phyloP scores from a whole-genome alignment of 2,329 filamentous ascomycete genomes.

The Huntiella omanensis region DNA sequence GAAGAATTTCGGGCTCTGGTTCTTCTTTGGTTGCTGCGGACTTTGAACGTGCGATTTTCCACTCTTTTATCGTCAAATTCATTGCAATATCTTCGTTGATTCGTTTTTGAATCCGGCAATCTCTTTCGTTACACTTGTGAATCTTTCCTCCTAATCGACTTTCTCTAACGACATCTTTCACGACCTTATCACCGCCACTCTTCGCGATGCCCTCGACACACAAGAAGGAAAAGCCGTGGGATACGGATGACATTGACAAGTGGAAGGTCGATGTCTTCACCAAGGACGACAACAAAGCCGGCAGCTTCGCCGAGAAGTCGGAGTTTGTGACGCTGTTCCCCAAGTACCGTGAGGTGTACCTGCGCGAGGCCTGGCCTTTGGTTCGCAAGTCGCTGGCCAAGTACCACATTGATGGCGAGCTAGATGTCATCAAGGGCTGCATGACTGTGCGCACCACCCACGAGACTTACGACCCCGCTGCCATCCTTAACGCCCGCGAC shows the following conservation, averaged over 20 bases:
- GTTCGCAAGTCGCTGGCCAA: conserved; percentile 78
- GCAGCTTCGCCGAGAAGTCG: conserved; percentile 82
- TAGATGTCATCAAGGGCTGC: conserved; percentile 86
- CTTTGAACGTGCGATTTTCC: too few relatives aligned
- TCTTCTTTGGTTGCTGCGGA: too few relatives aligned
- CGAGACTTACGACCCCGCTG: conserved; percentile 78
- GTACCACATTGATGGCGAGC: conserved; percentile 69
- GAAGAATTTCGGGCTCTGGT: conserved; percentile 1
- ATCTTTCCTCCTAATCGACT: too few relatives aligned
- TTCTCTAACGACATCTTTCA: too few relatives aligned
- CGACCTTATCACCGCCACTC: too few relatives aligned
- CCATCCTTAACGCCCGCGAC: conserved; percentile 85
- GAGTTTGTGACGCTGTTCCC: conserved; percentile 78
- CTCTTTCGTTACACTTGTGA: neutral
- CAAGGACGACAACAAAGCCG: conserved; percentile 64
- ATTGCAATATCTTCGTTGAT: neutral
- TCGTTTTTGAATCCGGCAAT: neutral
- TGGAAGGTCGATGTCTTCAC: conserved; percentile 86
- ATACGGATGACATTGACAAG: conserved; percentile 92
- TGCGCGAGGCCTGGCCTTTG: conserved; percentile 83
- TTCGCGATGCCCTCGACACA: conserved; percentile 64
- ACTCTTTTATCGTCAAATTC: neutral
- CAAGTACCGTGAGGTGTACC: conserved; percentile 87
- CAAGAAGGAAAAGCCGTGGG: conserved; percentile 83
- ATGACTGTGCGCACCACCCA: conserved; percentile 94